Base-by-base conservation (phyloP, 108 stramenopile genomes). In the Poteriospumella lacustris region DNA sequence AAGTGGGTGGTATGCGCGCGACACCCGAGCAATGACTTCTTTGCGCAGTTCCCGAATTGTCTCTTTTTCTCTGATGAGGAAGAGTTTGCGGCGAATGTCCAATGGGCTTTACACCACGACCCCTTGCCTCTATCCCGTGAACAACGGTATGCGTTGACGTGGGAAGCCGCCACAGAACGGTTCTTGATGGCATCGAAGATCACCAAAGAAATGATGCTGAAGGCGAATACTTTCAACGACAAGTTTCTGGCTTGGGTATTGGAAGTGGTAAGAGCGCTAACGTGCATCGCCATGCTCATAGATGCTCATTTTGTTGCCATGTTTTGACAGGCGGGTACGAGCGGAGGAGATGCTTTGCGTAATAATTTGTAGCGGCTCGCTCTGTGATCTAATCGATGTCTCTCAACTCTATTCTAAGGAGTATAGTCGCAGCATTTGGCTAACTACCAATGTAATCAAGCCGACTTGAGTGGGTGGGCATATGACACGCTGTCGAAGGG, bases 121-220 rank as follows among this genome's bases (percentile, higher is more conserved):
- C 95, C 95, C 19, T 41, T 82, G n/a, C 91, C 92, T 33, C 75
- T 96, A 58, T 87, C 91, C 9, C 82, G 81, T 43, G 89, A 89
- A 58, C 84, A 89, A 33, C 76, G 82, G 24, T 68, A 81, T 36
- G 79, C 79, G 34, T 82, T 97, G 42, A 90, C 92, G 0, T 97
- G 96, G 96, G 91, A 92, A 80, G 96, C 92, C 59, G 96, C 96
- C 0, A 95, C 91, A n/a, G 89, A 91, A 19, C 90, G 60, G 3
- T 64, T 64, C 36, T 5, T 64, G 9, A 64, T 3, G 5, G 60
- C 60, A 3, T 5, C 29, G 15, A 3, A 34, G 60, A 64, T 64
- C 15, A 64, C 60, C 9, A 64, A 31, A 5, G 60, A 64, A 31
- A 64, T 64, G 60, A 26, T 34, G 36, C 28, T 24, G 60, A 64